Evolutionary conservation across 345 rosid species (phyloP), one percentile per base, ranked within the genome.

Genomic region (Theobroma cacao): DNA sequence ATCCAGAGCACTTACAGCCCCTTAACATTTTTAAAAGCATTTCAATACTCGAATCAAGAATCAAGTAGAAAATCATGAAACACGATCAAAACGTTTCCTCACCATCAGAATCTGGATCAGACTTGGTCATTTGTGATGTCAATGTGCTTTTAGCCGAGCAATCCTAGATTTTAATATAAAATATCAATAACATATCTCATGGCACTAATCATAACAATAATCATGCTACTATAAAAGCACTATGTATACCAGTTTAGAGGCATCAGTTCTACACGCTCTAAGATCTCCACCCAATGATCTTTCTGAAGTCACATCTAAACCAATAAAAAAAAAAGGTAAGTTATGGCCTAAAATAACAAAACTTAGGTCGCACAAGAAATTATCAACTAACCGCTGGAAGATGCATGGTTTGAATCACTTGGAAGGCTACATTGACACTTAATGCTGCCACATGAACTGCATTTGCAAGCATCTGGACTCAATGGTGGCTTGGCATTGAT

Each of bases 61-160:
- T 63, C 34, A 31, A 62, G 33, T 26, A 71, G 68, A 79, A 74
- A 40, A 75, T 73, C 75, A 80, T 58, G 75, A 40, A 70, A 14
- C 13, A 47, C 48, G 71, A 31, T 78, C 7, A 74, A 68, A 81
- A 75, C 47, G 76, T 28, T 78, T 64, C 65, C 94, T 90, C 85
- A 94, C 97, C 97, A 85, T 89, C 93, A 61, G 91, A 89, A 78
- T 87, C 90, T 38, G 82, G 88, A 85, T 91, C 92, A 61, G 92
- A 91, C 86, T 84, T 87, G 83, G 87, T 87, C 69, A 75, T 79
- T 58, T 83, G 90, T 45, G 88, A 78, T 36, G 78, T 67, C 60
- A 84, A 82, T 2, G 75, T 79, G 80, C 81, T 82, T 79, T 84
- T 90, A 71, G 85, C 80, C 83, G 76, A 88, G 81, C 64, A 84